Base-by-base conservation (phyloP, 768 basidiomycete genomes). In the Agrocybe praecox region DNA sequence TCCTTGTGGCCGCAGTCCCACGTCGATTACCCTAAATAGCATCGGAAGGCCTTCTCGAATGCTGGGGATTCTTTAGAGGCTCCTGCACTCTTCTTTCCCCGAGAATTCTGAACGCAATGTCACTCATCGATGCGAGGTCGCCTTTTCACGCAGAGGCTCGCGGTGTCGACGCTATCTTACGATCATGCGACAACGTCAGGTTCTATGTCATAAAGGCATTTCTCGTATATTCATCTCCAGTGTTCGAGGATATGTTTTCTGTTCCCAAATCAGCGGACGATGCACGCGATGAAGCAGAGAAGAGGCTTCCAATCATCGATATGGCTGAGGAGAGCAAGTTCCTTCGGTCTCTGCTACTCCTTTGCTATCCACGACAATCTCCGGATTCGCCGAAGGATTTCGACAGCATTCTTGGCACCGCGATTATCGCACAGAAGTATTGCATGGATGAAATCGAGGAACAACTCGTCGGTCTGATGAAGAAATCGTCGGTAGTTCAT, bases 141-240 rank as follows among this genome's bases (percentile, higher is more conserved):
- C 49, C 49, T 24, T 50, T 50, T 15, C 23, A 50, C 29, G 17
- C 49, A 32, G 24, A 10, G 21, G 23, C 24, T 19, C 24, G 32
- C 19, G 24, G 21, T 14, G 26, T 24, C 7, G 49, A 50, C n/a
- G 48, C 26, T 24, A 34, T 50, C 32, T 21, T 50, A 29, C 24
- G 49, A 34, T 33, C 49, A 17, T 32, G 23, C 24, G 24, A 50
- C 21, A 33, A 50, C 19, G 29, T 33, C 24, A 18, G 32, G 8
- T 50, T 50, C 26, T 50, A 50, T 24, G 49, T 50, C 26, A 11
- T 50, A 32, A 50, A 50, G 29, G 18, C 26, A 10, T 50, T 50
- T 24, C 49, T 50, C 23, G 18, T 19, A 14, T 50, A 26, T 19
- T 29, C 49, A 11, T 50, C 49, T 6, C 49, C 49, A 4, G 49